Conservation (phyloP, 2,329 filamentous ascomycete species). For the Trichoderma sp. region DNA sequence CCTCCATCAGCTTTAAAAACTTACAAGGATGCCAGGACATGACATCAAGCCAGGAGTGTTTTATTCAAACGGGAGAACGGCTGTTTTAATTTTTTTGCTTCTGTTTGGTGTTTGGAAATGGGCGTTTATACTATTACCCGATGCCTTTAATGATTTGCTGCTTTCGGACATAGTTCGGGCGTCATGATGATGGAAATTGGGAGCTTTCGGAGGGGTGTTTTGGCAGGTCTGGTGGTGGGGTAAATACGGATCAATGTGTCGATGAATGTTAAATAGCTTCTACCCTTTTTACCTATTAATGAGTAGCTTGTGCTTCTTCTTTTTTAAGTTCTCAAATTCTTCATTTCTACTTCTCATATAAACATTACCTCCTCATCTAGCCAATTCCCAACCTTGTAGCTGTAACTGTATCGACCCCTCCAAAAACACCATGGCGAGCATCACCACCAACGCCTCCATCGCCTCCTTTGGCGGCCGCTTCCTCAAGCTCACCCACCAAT, state of each 20-base stretch:
- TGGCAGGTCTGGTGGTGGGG: constrained; percentile 6
- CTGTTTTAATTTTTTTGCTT: not conserved
- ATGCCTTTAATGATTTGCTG: not conserved
- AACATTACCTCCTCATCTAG: no score
- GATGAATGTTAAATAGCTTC: not conserved
- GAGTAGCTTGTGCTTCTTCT: not conserved
- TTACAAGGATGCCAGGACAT: not conserved
- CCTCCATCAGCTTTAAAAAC: not conserved
- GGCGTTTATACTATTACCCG: constrained; percentile 21
- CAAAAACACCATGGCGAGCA: constrained; percentile 29
- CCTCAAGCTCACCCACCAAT: constrained; percentile 87
- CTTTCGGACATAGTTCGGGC: constrained; percentile 20
- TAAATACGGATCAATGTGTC: not conserved
- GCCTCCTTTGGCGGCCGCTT: constrained; percentile 91
- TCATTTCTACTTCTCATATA: not conserved
- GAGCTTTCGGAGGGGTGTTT: not conserved
- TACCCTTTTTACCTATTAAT: not conserved
- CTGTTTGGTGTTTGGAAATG: not conserved
- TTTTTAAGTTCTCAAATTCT: no score
- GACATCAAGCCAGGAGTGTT: not conserved
- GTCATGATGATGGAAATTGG: constrained; percentile 9
- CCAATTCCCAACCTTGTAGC: no score
- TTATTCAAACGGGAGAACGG: not conserved
- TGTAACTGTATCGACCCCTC: not conserved
- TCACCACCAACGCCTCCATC: constrained; percentile 82